Evolutionary conservation across 192 early-diverging fungal species (phyloP).

Genomic region (Phycomyces nitens): DNA sequence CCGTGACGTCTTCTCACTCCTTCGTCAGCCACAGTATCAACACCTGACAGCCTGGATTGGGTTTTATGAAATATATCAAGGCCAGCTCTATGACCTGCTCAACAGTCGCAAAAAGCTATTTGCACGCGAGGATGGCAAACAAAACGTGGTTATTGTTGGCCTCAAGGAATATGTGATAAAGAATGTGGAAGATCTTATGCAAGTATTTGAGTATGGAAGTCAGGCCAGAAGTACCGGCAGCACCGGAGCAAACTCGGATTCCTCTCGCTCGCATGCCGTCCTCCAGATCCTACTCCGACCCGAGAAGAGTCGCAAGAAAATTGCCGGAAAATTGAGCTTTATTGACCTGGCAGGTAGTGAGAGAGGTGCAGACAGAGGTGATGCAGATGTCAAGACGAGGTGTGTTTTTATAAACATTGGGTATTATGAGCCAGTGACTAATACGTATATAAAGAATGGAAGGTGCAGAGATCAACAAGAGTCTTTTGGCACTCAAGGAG

Average conservation of each 20-base stretch:
- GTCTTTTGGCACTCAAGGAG: slow-evolving; percentile 94
- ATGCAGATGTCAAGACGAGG: slow-evolving; percentile 89
- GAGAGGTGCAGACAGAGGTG: slow-evolving; percentile 94
- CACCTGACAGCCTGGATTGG: slow-evolving; percentile 82
- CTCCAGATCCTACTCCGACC: slow-evolving; percentile 88
- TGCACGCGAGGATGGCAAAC: slow-evolving; percentile 96
- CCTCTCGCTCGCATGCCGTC: slow-evolving; percentile 98
- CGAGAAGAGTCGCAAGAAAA: slow-evolving; percentile 54
- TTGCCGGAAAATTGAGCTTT: slow-evolving; percentile 87
- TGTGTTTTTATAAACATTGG: slow-evolving; percentile 27
- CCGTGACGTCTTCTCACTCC: slow-evolving; percentile 81
- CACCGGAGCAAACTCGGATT: slow-evolving; percentile 94
- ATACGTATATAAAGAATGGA: slow-evolving; percentile 93
- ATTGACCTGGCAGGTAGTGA: slow-evolving; percentile 99
- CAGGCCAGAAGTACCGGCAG: slow-evolving; percentile 88
- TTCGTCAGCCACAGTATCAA: slow-evolving; percentile 66
- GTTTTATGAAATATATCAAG: slow-evolving; percentile 98
- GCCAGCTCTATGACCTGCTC: slow-evolving; percentile 91
- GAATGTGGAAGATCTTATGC: slow-evolving; percentile 82
- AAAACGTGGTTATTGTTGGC: slow-evolving; percentile 89
- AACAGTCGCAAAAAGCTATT: slow-evolving; percentile 86
- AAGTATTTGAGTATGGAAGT: slow-evolving; percentile 92
- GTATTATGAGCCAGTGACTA: too few species aligned
- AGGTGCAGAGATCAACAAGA: slow-evolving; percentile 99
- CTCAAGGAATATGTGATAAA: slow-evolving; percentile 85